phyloP scores from a whole-genome alignment of 805 yeast species.

The Starmerella stellata region DNA sequence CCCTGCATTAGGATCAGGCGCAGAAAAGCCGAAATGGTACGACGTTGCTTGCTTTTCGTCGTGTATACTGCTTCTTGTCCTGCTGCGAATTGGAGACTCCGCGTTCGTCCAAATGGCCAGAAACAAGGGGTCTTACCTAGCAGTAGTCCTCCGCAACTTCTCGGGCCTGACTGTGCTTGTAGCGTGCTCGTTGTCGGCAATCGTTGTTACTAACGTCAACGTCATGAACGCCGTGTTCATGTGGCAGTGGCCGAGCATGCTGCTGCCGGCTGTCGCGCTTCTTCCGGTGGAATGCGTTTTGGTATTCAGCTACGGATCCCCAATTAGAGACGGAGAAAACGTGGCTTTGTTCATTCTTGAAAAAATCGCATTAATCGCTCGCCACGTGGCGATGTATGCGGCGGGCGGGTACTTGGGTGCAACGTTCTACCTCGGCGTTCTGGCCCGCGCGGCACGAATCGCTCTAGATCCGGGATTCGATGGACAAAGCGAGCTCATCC shows the following conservation, averaged over 20 bases:
- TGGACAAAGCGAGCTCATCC: constrained; percentile 17
- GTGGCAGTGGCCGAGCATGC: constrained; percentile 17
- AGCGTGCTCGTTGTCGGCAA: constrained; percentile 13
- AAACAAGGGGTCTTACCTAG: constrained; percentile 7
- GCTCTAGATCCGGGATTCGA: constrained; percentile 18
- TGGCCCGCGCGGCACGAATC: constrained; percentile 14
- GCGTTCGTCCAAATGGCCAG: constrained; percentile 3
- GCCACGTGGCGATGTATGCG: constrained; percentile 7
- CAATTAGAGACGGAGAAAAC: too few relatives aligned
- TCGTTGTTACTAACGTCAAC: constrained; percentile 10
- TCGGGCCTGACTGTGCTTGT: constrained; percentile 15
- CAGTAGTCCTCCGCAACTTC: constrained; percentile 11
- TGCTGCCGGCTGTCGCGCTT: constrained; percentile 7
- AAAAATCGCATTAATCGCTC: background rate
- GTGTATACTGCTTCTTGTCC: constrained; percentile 2
- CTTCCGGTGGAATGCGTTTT: constrained; percentile 2
- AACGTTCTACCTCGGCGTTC: constrained; percentile 16
- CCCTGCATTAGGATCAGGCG: constrained; percentile 1
- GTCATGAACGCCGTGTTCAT: constrained; percentile 9
- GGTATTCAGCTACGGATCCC: background rate
- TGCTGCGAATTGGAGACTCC: constrained; percentile 5
- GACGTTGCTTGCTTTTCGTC: background rate
- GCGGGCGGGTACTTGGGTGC: constrained; percentile 16
- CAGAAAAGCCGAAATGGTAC: background rate
- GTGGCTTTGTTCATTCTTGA: background rate